These are phyloP conservation scores for Epichloe gansuensis DNA, from an alignment of 2,329 filamentous ascomycete genomes.

Conservation along the genomic window DNA sequence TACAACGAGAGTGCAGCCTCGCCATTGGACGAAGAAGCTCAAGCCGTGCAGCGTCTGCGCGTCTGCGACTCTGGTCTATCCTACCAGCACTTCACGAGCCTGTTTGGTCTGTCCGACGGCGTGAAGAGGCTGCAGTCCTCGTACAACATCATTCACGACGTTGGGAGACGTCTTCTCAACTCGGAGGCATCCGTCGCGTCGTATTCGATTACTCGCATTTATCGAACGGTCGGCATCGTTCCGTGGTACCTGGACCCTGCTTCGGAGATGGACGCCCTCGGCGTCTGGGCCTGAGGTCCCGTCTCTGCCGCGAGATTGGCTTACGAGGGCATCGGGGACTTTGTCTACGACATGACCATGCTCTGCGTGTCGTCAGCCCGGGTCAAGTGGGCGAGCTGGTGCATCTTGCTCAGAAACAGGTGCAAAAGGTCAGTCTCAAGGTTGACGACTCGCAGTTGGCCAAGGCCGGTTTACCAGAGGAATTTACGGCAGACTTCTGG, in stretches of 20 bases:
- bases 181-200: too few species aligned
- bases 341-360: conserved; percentile 8
- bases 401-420: too few species aligned
- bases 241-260: conserved; percentile 16
- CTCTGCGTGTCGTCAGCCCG: conserved; percentile 5
- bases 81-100: conserved; percentile 1
- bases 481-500: too few species aligned
- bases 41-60: conserved; percentile 4
- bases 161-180: too few species aligned
- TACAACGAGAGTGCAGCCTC: not conserved
- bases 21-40: not conserved
- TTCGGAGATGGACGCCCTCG: conserved; percentile 9
- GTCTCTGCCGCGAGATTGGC: conserved; percentile 2
- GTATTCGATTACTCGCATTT: too few species aligned
- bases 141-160: not conserved
- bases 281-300: conserved; percentile 11
- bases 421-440: too few species aligned
- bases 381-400: too few species aligned
- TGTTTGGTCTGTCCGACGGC: conserved; percentile 1
- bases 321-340: conserved; percentile 5
- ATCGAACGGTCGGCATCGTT: conserved; percentile 10
- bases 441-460: too few species aligned
- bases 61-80: conserved; percentile 13
- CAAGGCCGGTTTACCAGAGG: too few species aligned
- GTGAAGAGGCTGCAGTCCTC: conserved; percentile 3